phyloP scores from a whole-genome alignment of 2,329 filamentous ascomycete genomes.

The Podosphaera xanthii region DNA sequence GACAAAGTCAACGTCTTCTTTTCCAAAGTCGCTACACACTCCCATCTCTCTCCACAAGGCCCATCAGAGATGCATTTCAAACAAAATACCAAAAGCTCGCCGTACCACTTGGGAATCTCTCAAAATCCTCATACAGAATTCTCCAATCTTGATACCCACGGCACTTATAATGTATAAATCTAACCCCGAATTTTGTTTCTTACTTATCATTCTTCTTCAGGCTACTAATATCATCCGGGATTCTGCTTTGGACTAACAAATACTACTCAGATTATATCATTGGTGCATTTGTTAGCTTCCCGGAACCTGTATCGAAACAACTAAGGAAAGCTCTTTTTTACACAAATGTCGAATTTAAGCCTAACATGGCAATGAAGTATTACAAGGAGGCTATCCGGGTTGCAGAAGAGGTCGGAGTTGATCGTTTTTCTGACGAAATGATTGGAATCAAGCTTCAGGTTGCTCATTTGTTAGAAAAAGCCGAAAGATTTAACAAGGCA shows the following conservation, averaged over 20 bases:
- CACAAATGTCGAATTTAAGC: constrained; percentile 52
- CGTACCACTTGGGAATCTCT: constrained; percentile 4
- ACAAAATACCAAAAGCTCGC: neutral
- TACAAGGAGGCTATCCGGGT: constrained; percentile 60
- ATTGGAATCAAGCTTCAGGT: constrained; percentile 73
- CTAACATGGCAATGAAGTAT: constrained; percentile 56
- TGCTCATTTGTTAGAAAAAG: constrained; percentile 56
- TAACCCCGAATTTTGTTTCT: neutral
- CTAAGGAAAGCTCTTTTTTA: constrained; percentile 74
- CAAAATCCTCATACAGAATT: constrained; percentile 1
- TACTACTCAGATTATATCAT: constrained; percentile 16
- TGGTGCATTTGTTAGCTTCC: constrained; percentile 30
- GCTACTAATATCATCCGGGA: neutral
- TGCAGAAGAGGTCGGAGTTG: constrained; percentile 51
- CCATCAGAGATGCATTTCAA: neutral
- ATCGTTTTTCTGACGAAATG: constrained; percentile 78
- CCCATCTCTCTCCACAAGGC: neutral
- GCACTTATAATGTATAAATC: neutral
- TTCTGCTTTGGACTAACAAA: constrained; percentile 11
- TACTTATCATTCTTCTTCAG: neutral
- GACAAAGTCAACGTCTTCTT: neutral
- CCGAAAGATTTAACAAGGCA: constrained; percentile 44
- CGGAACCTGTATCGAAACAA: constrained; percentile 49
- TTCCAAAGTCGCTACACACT: neutral
- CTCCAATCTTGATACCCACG: neutral